Conservation (phyloP, 164 flowering plant species). For the Saururus chinensis region DNA sequence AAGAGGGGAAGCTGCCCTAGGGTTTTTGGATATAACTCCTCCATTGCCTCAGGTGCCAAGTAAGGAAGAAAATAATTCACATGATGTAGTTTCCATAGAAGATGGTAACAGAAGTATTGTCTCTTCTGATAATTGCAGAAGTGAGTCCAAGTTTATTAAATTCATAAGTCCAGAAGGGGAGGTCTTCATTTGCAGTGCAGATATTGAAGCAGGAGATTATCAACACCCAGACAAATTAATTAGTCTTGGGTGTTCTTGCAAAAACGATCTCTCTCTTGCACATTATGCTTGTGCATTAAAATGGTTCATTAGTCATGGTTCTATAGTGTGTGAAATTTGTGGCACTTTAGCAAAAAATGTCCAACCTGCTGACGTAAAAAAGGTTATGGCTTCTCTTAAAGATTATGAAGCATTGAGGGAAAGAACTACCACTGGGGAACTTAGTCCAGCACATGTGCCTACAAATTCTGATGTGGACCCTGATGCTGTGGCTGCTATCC, state of each 20-base stretch:
- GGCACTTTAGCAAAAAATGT: conserved; percentile 62
- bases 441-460: conserved; percentile 28
- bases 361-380: conserved; percentile 50
- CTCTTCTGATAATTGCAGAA: conserved; percentile 8
- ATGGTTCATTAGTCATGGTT: conserved; percentile 92
- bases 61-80: conserved; percentile 17
- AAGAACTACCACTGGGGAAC: conserved; percentile 65
- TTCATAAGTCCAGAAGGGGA: conserved; percentile 78
- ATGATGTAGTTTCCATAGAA: conserved; percentile 12
- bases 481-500: conserved; percentile 86
- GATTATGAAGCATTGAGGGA: conserved; percentile 77
- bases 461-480: conserved; percentile 56
- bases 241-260: conserved; percentile 89
- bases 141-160: conserved; percentile 38
- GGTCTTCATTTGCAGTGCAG: conserved; percentile 64
- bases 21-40: conserved; percentile 53
- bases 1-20: conserved; percentile 74
- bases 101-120: conserved; percentile 11
- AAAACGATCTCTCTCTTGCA: conserved; percentile 74
- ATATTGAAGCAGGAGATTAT: conserved; percentile 56
- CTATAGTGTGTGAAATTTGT: conserved; percentile 91
- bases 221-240: conserved; percentile 41
- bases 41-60: conserved; percentile 16
- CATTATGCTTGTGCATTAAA: conserved; percentile 95
- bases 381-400: conserved; percentile 56